phyloP scores from a whole-genome alignment of 1,284 basidiomycete species.

The Cystobasidiaceae sp. region DNA sequence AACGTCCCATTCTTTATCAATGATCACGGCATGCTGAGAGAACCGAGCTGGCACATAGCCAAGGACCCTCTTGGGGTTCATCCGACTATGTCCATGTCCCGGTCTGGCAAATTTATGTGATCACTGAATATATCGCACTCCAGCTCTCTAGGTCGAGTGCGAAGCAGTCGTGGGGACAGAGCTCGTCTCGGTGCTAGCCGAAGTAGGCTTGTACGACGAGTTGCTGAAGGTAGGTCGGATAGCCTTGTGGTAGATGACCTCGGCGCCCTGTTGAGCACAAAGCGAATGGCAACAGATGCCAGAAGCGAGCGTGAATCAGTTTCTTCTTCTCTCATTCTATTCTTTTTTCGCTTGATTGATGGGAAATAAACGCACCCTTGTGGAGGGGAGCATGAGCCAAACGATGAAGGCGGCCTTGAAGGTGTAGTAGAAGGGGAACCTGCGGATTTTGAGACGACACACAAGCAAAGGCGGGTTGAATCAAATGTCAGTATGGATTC shows the following conservation, averaged over 20 bases:
- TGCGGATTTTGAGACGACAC: neutral
- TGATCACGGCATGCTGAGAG: no score
- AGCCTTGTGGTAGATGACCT: constrained; percentile 31
- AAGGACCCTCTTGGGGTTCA: no score
- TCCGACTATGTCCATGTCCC: no score
- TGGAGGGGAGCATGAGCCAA: constrained; percentile 42
- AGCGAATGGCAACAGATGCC: neutral
- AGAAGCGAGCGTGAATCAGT: neutral
- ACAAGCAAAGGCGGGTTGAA: neutral
- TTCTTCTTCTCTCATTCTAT: no score
- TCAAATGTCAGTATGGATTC: neutral
- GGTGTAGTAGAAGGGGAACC: constrained; percentile 45
- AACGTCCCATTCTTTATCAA: no score
- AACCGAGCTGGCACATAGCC: no score
- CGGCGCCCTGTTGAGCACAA: constrained; percentile 30
- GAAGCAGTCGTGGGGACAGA: constrained; percentile 14
- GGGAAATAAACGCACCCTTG: constrained; percentile 18
- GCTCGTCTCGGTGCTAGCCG: constrained; percentile 16
- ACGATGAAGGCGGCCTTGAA: constrained; percentile 43
- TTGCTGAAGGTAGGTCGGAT: constrained; percentile 12
- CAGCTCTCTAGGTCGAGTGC: no score
- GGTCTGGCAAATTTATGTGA: no score
- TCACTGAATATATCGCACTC: no score
- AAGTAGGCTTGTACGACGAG: constrained; percentile 27
- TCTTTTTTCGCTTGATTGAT: neutral